Conservation (phyloP, 371 early-diverging fungal species). For the Dinochytrium kinnereticum region DNA sequence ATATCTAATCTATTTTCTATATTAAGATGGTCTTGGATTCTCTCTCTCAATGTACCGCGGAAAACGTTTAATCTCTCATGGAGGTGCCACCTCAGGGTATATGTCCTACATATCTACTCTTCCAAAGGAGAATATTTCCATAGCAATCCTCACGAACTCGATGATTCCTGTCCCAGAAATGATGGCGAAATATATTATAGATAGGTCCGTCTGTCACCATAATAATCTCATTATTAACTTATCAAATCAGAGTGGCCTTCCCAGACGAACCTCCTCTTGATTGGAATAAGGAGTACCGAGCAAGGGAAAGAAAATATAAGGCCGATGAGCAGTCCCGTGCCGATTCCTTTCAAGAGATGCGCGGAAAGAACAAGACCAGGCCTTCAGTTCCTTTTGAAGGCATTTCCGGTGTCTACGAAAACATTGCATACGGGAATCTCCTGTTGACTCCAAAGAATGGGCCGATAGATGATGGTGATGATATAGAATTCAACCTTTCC, state of each 20-base stretch:
- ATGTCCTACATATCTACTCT: not conserved
- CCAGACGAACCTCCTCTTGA: not conserved
- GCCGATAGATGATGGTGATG: too few relatives aligned
- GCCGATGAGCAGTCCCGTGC: not conserved
- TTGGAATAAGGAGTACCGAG: not conserved
- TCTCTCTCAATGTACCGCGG: not conserved
- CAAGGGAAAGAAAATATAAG: not conserved
- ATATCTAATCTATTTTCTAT: too few relatives aligned
- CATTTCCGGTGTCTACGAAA: not conserved
- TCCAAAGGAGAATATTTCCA: not conserved
- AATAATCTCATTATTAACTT: too few relatives aligned
- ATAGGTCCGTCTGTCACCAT: too few relatives aligned
- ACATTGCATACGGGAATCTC: not conserved
- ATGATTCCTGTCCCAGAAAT: not conserved
- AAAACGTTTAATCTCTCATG: not conserved
- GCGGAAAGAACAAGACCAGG: too few relatives aligned
- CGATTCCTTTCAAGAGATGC: too few relatives aligned
- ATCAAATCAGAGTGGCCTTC: not conserved
- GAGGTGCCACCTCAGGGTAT: not conserved
- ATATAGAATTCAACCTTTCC: too few relatives aligned
- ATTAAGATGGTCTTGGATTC: constrained; percentile 12
- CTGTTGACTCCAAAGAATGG: too few relatives aligned
- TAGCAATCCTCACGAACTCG: not conserved
- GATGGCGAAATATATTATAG: not conserved
- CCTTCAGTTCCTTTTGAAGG: not conserved